Evolutionary conservation across 805 yeast species (phyloP).

Genomic region (Peterozyma xylosa): DNA sequence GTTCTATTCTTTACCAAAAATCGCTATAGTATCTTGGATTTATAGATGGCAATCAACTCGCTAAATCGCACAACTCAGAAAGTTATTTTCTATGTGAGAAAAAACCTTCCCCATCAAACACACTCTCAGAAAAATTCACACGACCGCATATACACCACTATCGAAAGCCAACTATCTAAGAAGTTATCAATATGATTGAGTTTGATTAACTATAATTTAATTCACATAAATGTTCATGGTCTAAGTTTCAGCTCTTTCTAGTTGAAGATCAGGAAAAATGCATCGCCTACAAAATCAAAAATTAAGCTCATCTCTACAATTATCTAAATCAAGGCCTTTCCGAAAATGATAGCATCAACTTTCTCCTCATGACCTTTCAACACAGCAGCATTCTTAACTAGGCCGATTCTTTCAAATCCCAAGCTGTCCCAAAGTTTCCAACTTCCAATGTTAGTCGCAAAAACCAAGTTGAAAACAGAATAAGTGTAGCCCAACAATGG

Average conservation of each 20-base stretch:
- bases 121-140: too few species aligned
- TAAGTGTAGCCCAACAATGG: slow-evolving; percentile 73
- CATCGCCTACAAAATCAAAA: too few species aligned
- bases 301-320: neutral
- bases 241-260: neutral
- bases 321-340: slow-evolving; percentile 41
- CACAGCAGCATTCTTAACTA: slow-evolving; percentile 63
- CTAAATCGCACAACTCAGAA: too few species aligned
- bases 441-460: slow-evolving; percentile 73
- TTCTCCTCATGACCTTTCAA: slow-evolving; percentile 55
- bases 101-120: too few species aligned
- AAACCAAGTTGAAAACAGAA: slow-evolving; percentile 84
- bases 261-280: too few species aligned
- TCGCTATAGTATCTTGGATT: too few species aligned
- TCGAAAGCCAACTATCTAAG: neutral
- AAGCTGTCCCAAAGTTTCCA: slow-evolving; percentile 72
- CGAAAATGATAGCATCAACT: slow-evolving; percentile 75
- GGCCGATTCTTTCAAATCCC: slow-evolving; percentile 77
- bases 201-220: neutral
- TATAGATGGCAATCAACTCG: too few species aligned
- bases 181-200: neutral
- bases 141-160: too few species aligned
- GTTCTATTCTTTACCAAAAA: neutral
- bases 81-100: too few species aligned
- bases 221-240: slow-evolving; percentile 5